Evolutionary conservation across 78 protist species (phyloP).

Genomic region (Acrasis kona): DNA sequence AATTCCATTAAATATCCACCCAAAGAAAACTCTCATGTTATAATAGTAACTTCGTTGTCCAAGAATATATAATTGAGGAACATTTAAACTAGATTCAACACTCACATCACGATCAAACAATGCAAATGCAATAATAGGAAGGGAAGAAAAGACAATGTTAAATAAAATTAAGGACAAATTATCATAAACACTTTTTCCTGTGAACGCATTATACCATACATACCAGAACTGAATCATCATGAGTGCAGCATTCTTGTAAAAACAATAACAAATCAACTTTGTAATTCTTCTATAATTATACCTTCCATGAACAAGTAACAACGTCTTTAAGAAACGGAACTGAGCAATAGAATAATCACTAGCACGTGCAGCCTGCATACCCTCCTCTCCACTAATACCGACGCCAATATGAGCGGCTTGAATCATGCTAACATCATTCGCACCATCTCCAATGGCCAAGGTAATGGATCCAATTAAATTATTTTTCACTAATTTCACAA

Average conservation of each 20-base stretch:
- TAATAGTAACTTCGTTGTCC: not conserved
- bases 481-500: slow-evolving; percentile 28
- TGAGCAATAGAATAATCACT: slow-evolving; percentile 76
- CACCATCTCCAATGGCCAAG: slow-evolving; percentile 93
- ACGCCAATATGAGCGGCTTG: slow-evolving; percentile 78
- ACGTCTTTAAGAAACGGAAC: slow-evolving; percentile 45
- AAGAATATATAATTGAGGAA: slow-evolving; percentile 19
- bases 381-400: slow-evolving; percentile 84
- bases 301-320: slow-evolving; percentile 52
- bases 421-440: slow-evolving; percentile 65
- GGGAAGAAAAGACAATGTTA: slow-evolving; percentile 54
- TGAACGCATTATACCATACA: slow-evolving; percentile 24
- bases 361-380: slow-evolving; percentile 79
- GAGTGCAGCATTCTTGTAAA: slow-evolving; percentile 66
- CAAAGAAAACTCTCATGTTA: not conserved
- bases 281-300: slow-evolving; percentile 31
- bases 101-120: slow-evolving; percentile 44
- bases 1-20: slow-evolving; percentile 6
- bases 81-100: not conserved
- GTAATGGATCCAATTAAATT: slow-evolving; percentile 25
- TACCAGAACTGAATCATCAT: slow-evolving; percentile 42
- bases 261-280: slow-evolving; percentile 48
- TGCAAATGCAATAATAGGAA: slow-evolving; percentile 54
- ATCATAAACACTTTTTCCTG: slow-evolving; percentile 57
- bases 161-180: slow-evolving; percentile 31